Evolutionary conservation across 1,284 basidiomycete genomes (phyloP).

Genomic region (Tranzscheliella williamsii): DNA sequence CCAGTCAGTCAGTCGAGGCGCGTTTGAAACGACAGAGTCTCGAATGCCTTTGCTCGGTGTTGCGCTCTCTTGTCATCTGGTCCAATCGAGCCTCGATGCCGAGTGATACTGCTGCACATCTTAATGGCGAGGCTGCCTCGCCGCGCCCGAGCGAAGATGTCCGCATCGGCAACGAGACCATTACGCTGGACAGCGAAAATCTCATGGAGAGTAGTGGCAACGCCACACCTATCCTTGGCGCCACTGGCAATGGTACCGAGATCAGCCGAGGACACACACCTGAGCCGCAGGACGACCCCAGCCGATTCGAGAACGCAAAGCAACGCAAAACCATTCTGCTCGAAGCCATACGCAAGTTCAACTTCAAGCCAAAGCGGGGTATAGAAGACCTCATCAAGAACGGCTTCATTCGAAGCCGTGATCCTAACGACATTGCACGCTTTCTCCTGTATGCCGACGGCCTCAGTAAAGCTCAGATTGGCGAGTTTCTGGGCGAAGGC

Average conservation of each 20-base stretch:
- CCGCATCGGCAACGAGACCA: constrained; percentile 43
- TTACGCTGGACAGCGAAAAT: constrained; percentile 34
- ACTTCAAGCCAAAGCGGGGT: constrained; percentile 89
- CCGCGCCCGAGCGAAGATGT: constrained; percentile 39
- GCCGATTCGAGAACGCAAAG: constrained; percentile 91
- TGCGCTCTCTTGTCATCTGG: constrained; percentile 59
- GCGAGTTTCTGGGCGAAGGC: constrained; percentile 83
- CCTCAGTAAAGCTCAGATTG: constrained; percentile 91
- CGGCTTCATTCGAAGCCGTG: constrained; percentile 79
- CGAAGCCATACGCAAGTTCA: constrained; percentile 97
- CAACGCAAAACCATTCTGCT: constrained; percentile 92
- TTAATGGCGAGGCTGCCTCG: constrained; percentile 19
- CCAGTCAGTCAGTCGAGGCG: constrained; percentile 50
- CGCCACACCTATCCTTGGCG: constrained; percentile 5
- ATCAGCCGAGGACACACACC: constrained; percentile 18
- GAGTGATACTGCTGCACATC: constrained; percentile 9
- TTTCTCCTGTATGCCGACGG: constrained; percentile 91
- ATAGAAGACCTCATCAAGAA: constrained; percentile 85
- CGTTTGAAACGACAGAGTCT: constrained; percentile 58
- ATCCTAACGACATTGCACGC: constrained; percentile 78
- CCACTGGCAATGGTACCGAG: constrained; percentile 7
- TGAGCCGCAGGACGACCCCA: constrained; percentile 75
- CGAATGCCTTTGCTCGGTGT: constrained; percentile 57
- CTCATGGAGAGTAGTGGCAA: constrained; percentile 29
- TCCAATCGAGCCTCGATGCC: constrained; percentile 28